Evolutionary conservation across 2,329 filamentous ascomycete species (phyloP).

Genomic region (Exophiala aquamarina): DNA sequence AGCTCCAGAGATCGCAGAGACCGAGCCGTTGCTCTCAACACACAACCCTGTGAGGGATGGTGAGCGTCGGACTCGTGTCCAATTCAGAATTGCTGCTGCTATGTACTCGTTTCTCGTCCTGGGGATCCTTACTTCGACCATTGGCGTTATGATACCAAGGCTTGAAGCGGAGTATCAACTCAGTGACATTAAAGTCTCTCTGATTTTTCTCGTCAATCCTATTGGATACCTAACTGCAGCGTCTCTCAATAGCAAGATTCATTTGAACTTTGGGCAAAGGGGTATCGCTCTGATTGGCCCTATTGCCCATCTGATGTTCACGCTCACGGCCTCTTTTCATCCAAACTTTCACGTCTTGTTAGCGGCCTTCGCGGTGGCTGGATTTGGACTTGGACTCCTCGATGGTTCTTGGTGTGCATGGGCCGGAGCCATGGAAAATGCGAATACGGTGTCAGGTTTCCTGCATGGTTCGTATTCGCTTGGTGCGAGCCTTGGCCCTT

Average conservation of each 20-base stretch:
- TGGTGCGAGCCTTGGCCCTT: slow-evolving; percentile 39
- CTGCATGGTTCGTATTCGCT: slow-evolving; percentile 41
- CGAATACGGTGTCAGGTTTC: slow-evolving; percentile 40
- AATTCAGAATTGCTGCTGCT: not conserved
- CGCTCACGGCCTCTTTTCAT: slow-evolving; percentile 30
- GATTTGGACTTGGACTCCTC: slow-evolving; percentile 40
- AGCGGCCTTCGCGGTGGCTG: slow-evolving; percentile 32
- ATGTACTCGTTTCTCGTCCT: slow-evolving; percentile 6
- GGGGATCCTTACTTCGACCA: not conserved
- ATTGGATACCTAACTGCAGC: slow-evolving; percentile 46
- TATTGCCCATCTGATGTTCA: slow-evolving; percentile 36
- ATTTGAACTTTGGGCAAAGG: slow-evolving; percentile 42
- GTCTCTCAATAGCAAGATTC: slow-evolving; percentile 39
- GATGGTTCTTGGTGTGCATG: slow-evolving; percentile 48
- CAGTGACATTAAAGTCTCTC: slow-evolving; percentile 43
- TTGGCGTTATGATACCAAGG: slow-evolving; percentile 34
- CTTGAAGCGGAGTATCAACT: slow-evolving; percentile 42
- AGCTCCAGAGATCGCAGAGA: no score
- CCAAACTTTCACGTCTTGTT: slow-evolving; percentile 36
- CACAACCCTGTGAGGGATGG: no score
- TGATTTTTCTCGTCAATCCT: slow-evolving; percentile 45
- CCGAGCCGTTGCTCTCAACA: no score
- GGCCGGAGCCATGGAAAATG: slow-evolving; percentile 40
- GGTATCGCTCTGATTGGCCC: slow-evolving; percentile 43
- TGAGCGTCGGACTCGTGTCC: not conserved